Evolutionary conservation across 768 basidiomycete genomes (phyloP), one percentile per base, ranked within the genome.

Genomic region (Chalciporus piperatus): DNA sequence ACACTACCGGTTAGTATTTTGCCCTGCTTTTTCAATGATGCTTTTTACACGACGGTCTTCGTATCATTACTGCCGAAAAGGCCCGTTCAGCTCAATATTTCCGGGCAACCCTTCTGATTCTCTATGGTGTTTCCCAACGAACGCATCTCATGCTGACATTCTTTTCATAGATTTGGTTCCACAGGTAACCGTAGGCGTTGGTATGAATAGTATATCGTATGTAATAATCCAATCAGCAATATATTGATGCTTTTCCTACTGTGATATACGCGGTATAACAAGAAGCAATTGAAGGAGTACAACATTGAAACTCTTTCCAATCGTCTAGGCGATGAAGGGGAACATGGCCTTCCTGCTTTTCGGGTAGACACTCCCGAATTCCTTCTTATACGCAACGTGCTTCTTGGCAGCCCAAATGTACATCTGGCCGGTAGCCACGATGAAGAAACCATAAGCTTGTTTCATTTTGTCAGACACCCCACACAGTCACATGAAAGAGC

Each of bases 351-450:
- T 92, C 68, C 93, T 76, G 19, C 70, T 72, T 59, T 72, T 78
- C 40, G 83, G 94, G 64, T 92, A 96, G 51, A 86, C 81, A 58
- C 82, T 85, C 30, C 93, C 93, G 59, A 98, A 97, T 68, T 99
- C 96, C 64, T 87, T 93, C 77, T 84, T 90, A 74, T 98, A 98
- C 47, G 78, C 78, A 48, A 70, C 74, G 61, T 98, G 95, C 74
- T 97, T 98, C 76, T 95, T 92, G 37, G 79, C 61, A 13, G 95
- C 95, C 97, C 97, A 99, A 7, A 78, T 57, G 12, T 76, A 73
- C 93, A 98, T 98, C 59, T 84, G 84, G 30, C 56, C 78, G 0
- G 74, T 72, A 1, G 80, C 76, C 38, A 90, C 77, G 10, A 72
- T 75, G 41, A 82, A 68, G 71, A 96, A 98, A 19, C 86, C 52